Base-by-base conservation (phyloP, 495 filamentous ascomycete species). In the Lasiosphaeria ovina region DNA sequence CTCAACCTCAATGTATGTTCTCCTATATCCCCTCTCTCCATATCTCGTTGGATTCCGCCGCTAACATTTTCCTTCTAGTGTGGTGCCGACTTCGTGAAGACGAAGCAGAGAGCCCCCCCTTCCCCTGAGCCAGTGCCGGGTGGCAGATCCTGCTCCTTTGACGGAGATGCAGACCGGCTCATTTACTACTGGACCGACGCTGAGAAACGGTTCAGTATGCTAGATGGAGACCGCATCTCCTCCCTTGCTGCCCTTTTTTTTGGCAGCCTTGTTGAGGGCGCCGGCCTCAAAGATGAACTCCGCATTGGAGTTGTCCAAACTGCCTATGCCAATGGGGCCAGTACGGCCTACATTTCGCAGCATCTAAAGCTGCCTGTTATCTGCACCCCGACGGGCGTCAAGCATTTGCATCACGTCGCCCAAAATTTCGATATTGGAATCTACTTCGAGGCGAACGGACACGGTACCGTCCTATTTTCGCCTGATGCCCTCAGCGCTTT, bases 401-500 rank as follows among this genome's bases (percentile, higher is more conserved):
- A 98, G 80, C 87, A 96, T 71, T 88, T 98, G 45, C 94, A 98
- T 76, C 95, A 98, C 69, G 94, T 90, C 14, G 94, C 94, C 35
- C 83, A 89, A 56, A 88, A 87, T 31, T 95, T 91, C 66, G 95
- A 98, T 68, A 87, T 97, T 54, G 94, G 94, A 47, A 91, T 98
- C 55, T 98, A 98, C 76, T 98, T 98, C 68, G 94, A 98, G 76
- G 94, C 94, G 53, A 98, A 98, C 68, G 94, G 94, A 52, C 94
- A 98, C 73, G 94, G 94, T 56, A 98, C 94, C 32, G 90, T 98
- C 32, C 85, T 97, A 44, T 98, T 98, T 82, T 96, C 91, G 3
- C 85, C 87, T 40, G 82, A 85, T 50, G 92, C 94, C 0, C 71
- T 93, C 9, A 87, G 87, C 64, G 80, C 82, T 34, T 93, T 98